phyloP scores from a whole-genome alignment of 1,139 yeast species.

The Zygoascus meyerae region DNA sequence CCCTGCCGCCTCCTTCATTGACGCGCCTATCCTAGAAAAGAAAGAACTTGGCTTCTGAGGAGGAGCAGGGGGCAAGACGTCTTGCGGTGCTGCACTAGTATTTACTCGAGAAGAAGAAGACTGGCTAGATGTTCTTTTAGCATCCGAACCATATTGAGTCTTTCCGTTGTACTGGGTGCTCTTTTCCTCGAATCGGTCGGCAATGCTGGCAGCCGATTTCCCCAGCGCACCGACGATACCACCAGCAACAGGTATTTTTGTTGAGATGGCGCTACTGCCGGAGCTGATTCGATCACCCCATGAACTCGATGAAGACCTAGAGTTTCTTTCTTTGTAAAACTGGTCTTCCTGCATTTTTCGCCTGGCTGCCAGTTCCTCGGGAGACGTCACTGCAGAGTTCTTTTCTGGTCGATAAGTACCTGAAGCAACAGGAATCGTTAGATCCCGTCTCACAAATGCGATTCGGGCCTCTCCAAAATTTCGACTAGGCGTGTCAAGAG shows the following conservation, averaged over 20 bases:
- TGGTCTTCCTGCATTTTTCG: slow-evolving; percentile 1
- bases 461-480: slow-evolving; percentile 24
- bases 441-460: slow-evolving; percentile 28
- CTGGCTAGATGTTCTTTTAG: too few relatives aligned
- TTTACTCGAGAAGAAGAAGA: too few relatives aligned
- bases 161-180: too few relatives aligned
- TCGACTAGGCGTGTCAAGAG: slow-evolving; percentile 42
- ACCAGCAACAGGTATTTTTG: not conserved
- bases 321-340: not conserved
- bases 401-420: not conserved
- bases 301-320: not conserved
- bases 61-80: too few relatives aligned
- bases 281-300: slow-evolving; percentile 1
- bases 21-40: not conserved
- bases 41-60: not conserved
- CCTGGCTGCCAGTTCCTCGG: not conserved
- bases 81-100: too few relatives aligned
- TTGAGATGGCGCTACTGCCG: not conserved
- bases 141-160: not conserved
- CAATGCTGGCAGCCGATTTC: not conserved
- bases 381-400: not conserved
- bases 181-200: not conserved
- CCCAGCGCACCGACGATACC: not conserved
- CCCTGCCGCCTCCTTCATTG: slow-evolving; percentile 17
- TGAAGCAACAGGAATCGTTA: slow-evolving; percentile 14